These are phyloP conservation scores for Cyberlindnera lachancei DNA, from an alignment of 805 yeast genomes.

Conservation along the genomic window DNA sequence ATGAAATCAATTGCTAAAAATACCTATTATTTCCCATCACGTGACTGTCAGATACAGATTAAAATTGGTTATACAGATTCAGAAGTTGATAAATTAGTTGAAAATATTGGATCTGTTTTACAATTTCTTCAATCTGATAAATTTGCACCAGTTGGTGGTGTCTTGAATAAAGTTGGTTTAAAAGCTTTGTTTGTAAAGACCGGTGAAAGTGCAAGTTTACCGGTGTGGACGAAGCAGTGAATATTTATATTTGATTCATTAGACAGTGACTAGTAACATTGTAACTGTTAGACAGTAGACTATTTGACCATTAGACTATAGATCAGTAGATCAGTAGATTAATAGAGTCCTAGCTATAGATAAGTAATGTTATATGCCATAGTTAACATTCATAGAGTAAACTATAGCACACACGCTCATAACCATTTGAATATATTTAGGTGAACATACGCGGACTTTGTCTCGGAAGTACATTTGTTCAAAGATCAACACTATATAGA, in stretches of 20 bases:
- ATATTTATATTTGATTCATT: no score
- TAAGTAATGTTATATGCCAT: no score
- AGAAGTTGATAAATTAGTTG: constrained; percentile 34
- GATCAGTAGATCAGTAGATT: neutral
- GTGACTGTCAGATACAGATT: constrained; percentile 54
- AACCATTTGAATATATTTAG: no score
- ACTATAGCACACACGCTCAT: no score
- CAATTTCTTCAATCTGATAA: constrained; percentile 38
- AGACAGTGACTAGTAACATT: no score
- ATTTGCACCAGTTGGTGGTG: constrained; percentile 49
- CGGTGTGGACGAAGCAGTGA: constrained; percentile 40
- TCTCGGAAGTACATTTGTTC: no score
- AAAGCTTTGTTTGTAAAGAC: constrained; percentile 55
- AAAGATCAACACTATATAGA: no score
- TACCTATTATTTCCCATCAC: constrained; percentile 53
- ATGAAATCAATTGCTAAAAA: constrained; percentile 56
- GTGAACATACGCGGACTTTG: no score
- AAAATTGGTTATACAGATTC: constrained; percentile 51
- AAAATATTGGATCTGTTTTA: constrained; percentile 45
- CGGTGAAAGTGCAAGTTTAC: constrained; percentile 58
- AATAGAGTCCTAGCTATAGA: no score
- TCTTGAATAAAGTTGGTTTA: constrained; percentile 39
- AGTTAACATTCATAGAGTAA: no score
- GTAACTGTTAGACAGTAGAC: no score
- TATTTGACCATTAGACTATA: neutral